Conservation (phyloP, 2,329 filamentous ascomycete species). For the Dactylellina leptospora region DNA sequence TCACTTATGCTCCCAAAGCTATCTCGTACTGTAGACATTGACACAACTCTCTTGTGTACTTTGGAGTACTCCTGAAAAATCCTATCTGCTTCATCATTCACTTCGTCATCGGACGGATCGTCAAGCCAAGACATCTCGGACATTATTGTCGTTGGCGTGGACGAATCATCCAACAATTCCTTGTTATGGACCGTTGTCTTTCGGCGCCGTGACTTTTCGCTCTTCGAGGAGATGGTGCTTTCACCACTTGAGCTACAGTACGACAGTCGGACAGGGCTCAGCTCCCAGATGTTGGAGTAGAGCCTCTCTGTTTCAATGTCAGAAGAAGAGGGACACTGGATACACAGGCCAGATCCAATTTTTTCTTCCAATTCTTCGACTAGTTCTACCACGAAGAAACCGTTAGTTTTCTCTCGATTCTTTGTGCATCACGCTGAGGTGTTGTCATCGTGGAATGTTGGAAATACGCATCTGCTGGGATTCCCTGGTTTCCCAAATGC, state of each 20-base stretch:
- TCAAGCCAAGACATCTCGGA: slow-evolving; percentile 50
- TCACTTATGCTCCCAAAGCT: slow-evolving; percentile 27
- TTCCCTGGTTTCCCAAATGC: neutral
- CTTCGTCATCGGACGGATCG: slow-evolving; percentile 45
- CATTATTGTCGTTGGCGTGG: slow-evolving; percentile 7
- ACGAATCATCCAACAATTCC: slow-evolving; percentile 25
- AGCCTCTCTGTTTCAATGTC: slow-evolving; percentile 36
- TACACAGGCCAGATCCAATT: slow-evolving; percentile 3
- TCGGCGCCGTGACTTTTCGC: slow-evolving; percentile 25
- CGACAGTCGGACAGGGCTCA: slow-evolving; percentile 27
- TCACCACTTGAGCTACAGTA: slow-evolving; percentile 45
- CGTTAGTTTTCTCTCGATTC: slow-evolving; percentile 19
- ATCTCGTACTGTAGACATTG: slow-evolving; percentile 13
- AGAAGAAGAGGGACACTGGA: slow-evolving; percentile 19
- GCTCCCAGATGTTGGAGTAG: slow-evolving; percentile 46
- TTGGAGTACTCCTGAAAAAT: slow-evolving; percentile 48
- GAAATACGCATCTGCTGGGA: neutral
- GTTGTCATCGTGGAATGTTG: slow-evolving; percentile 32
- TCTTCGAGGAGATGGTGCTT: slow-evolving; percentile 31
- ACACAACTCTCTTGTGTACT: neutral
- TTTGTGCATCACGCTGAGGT: neutral
- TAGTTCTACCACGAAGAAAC: neutral
- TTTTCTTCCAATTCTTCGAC: slow-evolving; percentile 19
- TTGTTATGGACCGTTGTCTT: slow-evolving; percentile 46
- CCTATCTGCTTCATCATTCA: slow-evolving; percentile 43